Base-by-base conservation (phyloP, 768 basidiomycete species). In the Agaricus sinodeliciosus region DNA sequence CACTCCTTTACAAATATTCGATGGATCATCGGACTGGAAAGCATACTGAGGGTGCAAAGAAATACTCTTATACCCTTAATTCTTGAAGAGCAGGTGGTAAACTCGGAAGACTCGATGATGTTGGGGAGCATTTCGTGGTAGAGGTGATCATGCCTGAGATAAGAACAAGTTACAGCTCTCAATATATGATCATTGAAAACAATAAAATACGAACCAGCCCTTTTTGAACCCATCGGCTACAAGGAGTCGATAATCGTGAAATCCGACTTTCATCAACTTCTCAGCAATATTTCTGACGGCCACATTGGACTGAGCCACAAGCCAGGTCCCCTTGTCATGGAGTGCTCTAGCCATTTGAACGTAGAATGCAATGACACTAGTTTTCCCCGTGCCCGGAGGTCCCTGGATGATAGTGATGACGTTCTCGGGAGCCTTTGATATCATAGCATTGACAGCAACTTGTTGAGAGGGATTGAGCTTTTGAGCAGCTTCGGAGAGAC, bases 251-350 rank as follows among this genome's bases (percentile, higher is more conserved):
- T 82, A 93, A 8, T 77, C 58, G 3, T 58, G 41, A 54, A 88
- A 79, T 0, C 69, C 73, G 61, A 77, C 69, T 7, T 74, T 65
- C n/a, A 72, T 65, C 15, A 93, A 69, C 69, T 90, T 89, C 61
- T 88, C 85, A 48, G 87, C 90, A 69, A 93, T 91, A 58, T 93
- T 92, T 66, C 90, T 91, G 18, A 92, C 90, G 43, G 88, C 90
- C 45, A 92, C 81, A 71, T 93, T 93, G 15, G 85, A 87, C 61
- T 93, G 87, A 31, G 90, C 87, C 61, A 90, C 71, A 4, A 93
- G 78, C 86, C 88, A 93, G 11, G 90, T 81, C 0, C 85, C 82
- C 56, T 63, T 58, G 16, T 65, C 61, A 0, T 70, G 70, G 25
- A 54, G 55, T 25, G 63, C 57, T 19, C 77, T 60, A 36, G 81